Percentiles rank a stretch among this genome's conserved stretches.
These are phyloP conservation scores for Dalbergia oliveri DNA, from an alignment of 306 rosid species.

Conservation along the genomic window DNA sequence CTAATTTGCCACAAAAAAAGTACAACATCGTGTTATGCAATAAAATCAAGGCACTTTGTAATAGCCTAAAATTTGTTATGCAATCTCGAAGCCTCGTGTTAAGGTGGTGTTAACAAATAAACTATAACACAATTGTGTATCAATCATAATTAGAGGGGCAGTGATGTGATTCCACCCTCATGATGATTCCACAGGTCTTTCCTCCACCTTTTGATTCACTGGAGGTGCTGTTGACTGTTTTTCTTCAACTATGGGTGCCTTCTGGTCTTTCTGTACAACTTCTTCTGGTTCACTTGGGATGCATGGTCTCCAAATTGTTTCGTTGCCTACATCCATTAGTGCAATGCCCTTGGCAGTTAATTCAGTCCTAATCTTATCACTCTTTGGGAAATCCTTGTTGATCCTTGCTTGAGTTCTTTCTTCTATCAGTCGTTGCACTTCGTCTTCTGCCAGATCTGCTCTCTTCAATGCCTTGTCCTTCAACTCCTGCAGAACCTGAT, in stretches of 20 bases:
- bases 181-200: conserved; percentile 30
- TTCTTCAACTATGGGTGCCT: conserved; percentile 43
- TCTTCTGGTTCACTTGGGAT: conserved; percentile 53
- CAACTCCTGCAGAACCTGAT: conserved; percentile 82
- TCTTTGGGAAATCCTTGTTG: conserved; percentile 72
- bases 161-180: conserved; percentile 27
- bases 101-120: conserved; percentile 30
- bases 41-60: not conserved
- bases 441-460: conserved; percentile 75
- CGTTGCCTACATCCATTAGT: conserved; percentile 88
- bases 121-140: conserved; percentile 42
- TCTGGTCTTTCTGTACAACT: conserved; percentile 44
- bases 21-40: too few species aligned
- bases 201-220: conserved; percentile 25
- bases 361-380: conserved; percentile 79
- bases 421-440: conserved; percentile 66
- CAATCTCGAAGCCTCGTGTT: conserved; percentile 31
- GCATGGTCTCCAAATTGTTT: conserved; percentile 86
- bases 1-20: too few species aligned
- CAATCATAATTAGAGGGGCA: conserved; percentile 35
- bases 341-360: conserved; percentile 82
- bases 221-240: conserved; percentile 32
- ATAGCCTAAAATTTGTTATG: conserved; percentile 28
- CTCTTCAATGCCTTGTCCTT: conserved; percentile 83
- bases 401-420: conserved; percentile 84